Evolutionary conservation across 106 monocot genomes (phyloP), one percentile per base, ranked within the genome.

Genomic region (Amphibolis antarctica): DNA sequence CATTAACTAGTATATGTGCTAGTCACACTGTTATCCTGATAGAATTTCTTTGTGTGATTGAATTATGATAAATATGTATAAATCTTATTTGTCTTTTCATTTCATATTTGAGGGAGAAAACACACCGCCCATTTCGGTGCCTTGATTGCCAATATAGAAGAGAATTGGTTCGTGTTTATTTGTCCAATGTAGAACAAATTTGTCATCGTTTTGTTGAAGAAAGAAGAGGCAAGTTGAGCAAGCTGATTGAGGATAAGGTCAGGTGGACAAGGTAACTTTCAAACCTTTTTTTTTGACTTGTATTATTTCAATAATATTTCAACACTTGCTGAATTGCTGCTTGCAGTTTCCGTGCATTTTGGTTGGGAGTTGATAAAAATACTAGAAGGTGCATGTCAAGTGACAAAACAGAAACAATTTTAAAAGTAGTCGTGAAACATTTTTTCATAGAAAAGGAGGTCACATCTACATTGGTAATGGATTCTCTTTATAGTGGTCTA

Each of bases 371-470:
- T 51, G 87, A 87, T 71, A 68, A 74, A 60, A 80, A 27, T 73
- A 46, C 72, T 0, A 82, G 72, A 56, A 29, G 61, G 28, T 74
- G 67, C 47, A 87, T 98, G 82, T 87, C 87, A 61, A 78, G 78
- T 58, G 89, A 89, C 17, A 89, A 86, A 59, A 74, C 76, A 19
- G 89, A 86, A 45, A 60, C 80, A 10, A 84, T 96, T 62, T 28
- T 96, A 44, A 96, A 86, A 81, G 76, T 80, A 49, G 81, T 89
- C 46, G 89, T 96, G 11, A 96, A 96, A 54, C 81, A 90, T 30
- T 96, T 96, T 59, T 96, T 96, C 60, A 71, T 89, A 42, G 96
- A 96, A 72, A 96, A 96, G 72, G 96, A 96, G 63, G 96, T 89
- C 11, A 96, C 96, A 61, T 96, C 96, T 30, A 96, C 96, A 20